Base-by-base conservation (phyloP, 1,139 yeast genomes). In the Kluyveromyces sp. region DNA sequence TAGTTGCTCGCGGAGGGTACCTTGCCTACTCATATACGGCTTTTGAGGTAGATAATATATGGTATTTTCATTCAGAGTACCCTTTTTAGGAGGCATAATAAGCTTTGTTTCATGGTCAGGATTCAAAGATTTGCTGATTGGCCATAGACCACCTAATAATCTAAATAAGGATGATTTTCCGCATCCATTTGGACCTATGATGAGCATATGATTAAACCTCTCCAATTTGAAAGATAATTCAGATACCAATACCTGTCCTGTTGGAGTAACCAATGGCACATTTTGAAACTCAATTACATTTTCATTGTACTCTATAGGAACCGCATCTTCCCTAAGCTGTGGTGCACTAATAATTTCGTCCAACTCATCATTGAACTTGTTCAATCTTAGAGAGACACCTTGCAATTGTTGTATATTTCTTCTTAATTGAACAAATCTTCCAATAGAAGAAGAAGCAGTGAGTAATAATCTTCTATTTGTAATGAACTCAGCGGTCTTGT, bases 181-280 rank as follows among this genome's bases (percentile, higher is more conserved):
- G 48, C 95, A 86, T 2, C 97, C 97, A 61, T 90, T 90, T 6
- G 97, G 97, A 0, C 97, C 97, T 5, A 92, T 92, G 62, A 90
- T 89, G 50, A 90, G 73, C 48, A 90, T 71, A 65, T 90, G 95
- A 48, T 89, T 83, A 32, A 97, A 97, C 39, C 79, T 83, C 52
- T 81, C 78, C 48, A 90, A 78, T 45, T 81, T 73, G 64, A 90
- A 89, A 38, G 78, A 73, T 56, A 90, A 72, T 35, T 78, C 74
- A 45, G 77, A 74, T 34, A 86, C 82, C 48, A 90, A 72, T 0
- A 83, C 75, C 43, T 87, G 94, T 47, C 88, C 82, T 3, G 86
- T 83, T 0, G 97, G 97, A 1, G 97, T 88, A 1, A 84, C 76
- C 45, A 90, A 74, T 28, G 89, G 87, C 6, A 90, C 88, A 42